Base-by-base conservation (phyloP, 768 basidiomycete species). In the Leccinum pellstonianum region DNA sequence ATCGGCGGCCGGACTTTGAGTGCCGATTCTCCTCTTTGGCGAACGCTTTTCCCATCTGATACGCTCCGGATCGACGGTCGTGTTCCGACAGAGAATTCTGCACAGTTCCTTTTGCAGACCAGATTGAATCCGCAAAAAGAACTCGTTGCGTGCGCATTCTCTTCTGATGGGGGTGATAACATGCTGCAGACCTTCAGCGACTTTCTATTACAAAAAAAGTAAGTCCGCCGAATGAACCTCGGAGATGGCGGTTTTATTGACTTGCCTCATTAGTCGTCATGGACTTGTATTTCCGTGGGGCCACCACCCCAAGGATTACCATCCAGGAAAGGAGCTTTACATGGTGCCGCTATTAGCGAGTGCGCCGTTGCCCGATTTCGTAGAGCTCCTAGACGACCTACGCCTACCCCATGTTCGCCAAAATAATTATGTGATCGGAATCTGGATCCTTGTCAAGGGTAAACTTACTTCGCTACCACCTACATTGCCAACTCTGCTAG, bases 241-340 rank as follows among this genome's bases (percentile, higher is more conserved):
- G 48, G 62, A 57, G 62, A 57, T 56, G 35, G 2, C 58, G 54
- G n/a, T n/a, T 55, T 59, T 47, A 65, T 31, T 58, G 35, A 69
- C 41, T 3, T 33, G 12, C 27, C 12, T 62, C 48, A 61, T 60
- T 72, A 94, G 92, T 54, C 92, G 92, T 21, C 91, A 94, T 70
- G 92, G 90, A 10, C 80, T 94, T 21, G 83, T 93, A 19, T 93
- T 93, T 63, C 92, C 92, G 9, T 94, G 92, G 92, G 89, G 91
- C 1, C 78, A 78, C 51, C 81, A 84, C 43, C 86, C 90, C 9
- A 86, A 88, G 63, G 87, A 92, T 11, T 75, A 83, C 66, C 80
- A 84, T 57, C 88, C 90, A 43, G 93, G 93, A 35, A 88, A 90
- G 57, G 94, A 96, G 70, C 75, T 95, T 37, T 96, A 96, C 66